phyloP scores from a whole-genome alignment of 2,329 filamentous ascomycete genomes.

The Tolypocladium tropicale region DNA sequence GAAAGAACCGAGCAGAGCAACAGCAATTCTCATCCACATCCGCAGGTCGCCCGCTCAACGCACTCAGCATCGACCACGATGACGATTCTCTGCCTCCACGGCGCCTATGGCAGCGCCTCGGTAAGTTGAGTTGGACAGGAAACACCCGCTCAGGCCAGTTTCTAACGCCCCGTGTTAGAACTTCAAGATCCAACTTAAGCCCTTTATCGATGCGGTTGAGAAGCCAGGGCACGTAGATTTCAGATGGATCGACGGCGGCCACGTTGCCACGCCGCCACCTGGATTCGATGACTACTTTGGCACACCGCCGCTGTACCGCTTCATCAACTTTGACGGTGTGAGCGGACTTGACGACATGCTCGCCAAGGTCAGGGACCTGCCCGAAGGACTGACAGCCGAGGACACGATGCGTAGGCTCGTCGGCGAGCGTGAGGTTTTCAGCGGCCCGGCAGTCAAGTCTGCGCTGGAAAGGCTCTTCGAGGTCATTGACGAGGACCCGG shows the following conservation, averaged over 20 bases:
- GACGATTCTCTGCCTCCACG: conserved; percentile 47
- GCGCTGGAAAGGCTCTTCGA: conserved; percentile 22
- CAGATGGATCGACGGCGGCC: conserved; percentile 41
- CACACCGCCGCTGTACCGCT: conserved; percentile 42
- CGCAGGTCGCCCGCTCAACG: not conserved
- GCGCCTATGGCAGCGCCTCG: conserved; percentile 46
- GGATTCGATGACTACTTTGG: conserved; percentile 50
- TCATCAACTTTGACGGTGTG: conserved; percentile 37
- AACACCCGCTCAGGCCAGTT: not conserved
- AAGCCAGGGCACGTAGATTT: conserved; percentile 19
- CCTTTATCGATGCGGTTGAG: conserved; percentile 13
- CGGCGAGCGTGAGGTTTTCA: conserved; percentile 16
- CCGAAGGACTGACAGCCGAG: conserved; percentile 39
- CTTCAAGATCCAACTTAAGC: conserved; percentile 42
- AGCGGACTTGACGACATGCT: conserved; percentile 34
- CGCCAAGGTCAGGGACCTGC: conserved; percentile 42
- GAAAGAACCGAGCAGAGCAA: not conserved
- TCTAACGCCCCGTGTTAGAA: conserved; percentile 29
- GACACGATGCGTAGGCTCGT: conserved; percentile 44
- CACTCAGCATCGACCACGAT: conserved; percentile 20
- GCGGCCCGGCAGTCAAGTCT: conserved; percentile 4
- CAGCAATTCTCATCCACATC: not conserved
- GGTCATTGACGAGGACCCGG: conserved; percentile 31
- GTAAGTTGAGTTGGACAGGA: conserved; percentile 21
- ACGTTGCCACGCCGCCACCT: conserved; percentile 36